Evolutionary conservation across 495 filamentous ascomycete genomes (phyloP), one percentile per base, ranked within the genome.

Genomic region (Glarea lozoyensis): DNA sequence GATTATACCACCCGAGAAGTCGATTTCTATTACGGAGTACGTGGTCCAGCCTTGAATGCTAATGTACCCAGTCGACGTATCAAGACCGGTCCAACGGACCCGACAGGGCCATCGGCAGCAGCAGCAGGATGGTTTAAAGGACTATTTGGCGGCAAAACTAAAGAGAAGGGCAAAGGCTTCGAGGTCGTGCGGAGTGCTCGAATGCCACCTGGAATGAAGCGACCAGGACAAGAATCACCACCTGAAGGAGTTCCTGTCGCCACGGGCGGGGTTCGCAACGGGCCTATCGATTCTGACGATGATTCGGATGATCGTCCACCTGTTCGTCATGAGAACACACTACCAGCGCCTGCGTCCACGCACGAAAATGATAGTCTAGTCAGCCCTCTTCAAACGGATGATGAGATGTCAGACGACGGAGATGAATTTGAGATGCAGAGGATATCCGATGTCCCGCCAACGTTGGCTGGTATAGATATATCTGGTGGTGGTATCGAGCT

Each of bases 21-120:
- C 3, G 92, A 98, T 57, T 95, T 90, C 54, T 94, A 94, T 56
- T 96, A 97, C 59, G 83, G 88, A 11, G 81, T 93, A 18, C 78
- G 86, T 12, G 92, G 92, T 0, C 84, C 86, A n/a, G 87, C 90
- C 9, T 69, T 97, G 4, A 76, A 76, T 48, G 88, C 86, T 0
- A 81, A 83, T 37, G 78, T 72, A 11, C 86, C 84, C 2, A 84
- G 83, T 22, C 73, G 92, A 25, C 88, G 84, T 56, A 66, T 95
- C 39, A 86, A 88, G 53, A 98, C 92, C 2, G 93, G 92, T 0
- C 92, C 92, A 1, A 88, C 90, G 13, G 93, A 98, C 63, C 92
- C 92, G 4, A 94, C 89, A 24, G 82, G 87, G 0, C 88, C 90
- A 2, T 83, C 92, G 10, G 81, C 85, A 3, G 86, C 83, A 7